These are phyloP conservation scores for Closterium sp. DNA, from an alignment of 139 green algal species.

Conservation along the genomic window DNA sequence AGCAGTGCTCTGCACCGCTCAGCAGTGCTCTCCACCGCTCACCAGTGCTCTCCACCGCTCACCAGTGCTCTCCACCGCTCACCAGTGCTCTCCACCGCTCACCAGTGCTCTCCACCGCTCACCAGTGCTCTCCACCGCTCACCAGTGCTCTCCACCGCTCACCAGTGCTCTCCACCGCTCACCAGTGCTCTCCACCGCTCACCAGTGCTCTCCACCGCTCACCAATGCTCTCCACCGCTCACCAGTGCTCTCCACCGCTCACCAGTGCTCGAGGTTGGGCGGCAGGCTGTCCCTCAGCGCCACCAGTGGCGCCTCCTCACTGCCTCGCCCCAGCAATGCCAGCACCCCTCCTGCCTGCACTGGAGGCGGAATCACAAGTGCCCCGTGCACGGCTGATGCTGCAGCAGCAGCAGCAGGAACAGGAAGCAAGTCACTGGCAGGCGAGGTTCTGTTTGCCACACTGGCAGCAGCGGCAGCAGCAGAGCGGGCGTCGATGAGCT, in stretches of 20 bases:
- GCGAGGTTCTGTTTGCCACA: too few species aligned
- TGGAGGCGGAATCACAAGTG: not conserved
- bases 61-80: not conserved
- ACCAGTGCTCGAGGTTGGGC: slow-evolving; percentile 51
- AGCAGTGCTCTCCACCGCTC: too few species aligned
- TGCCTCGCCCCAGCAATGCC: not conserved
- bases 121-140: too few species aligned
- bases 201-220: too few species aligned
- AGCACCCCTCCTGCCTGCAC: not conserved
- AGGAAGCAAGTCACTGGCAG: not conserved
- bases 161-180: slow-evolving; percentile 6
- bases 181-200: too few species aligned
- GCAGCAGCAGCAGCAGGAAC: not conserved
- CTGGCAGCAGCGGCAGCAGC: not conserved
- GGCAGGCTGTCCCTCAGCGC: slow-evolving; percentile 43
- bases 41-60: too few species aligned
- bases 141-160: not conserved
- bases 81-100: slow-evolving; percentile 28
- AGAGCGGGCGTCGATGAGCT: not conserved
- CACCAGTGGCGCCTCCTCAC: not conserved
- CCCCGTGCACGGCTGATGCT: not conserved
- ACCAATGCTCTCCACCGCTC: too few species aligned
- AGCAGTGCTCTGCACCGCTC: too few species aligned
- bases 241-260: not conserved
- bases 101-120: too few species aligned